A percentile compares a stretch with the other conserved stretches of the same genome.
Evolutionary conservation across 768 basidiomycete species (phyloP).

Genomic region (Collybia mongolica): DNA sequence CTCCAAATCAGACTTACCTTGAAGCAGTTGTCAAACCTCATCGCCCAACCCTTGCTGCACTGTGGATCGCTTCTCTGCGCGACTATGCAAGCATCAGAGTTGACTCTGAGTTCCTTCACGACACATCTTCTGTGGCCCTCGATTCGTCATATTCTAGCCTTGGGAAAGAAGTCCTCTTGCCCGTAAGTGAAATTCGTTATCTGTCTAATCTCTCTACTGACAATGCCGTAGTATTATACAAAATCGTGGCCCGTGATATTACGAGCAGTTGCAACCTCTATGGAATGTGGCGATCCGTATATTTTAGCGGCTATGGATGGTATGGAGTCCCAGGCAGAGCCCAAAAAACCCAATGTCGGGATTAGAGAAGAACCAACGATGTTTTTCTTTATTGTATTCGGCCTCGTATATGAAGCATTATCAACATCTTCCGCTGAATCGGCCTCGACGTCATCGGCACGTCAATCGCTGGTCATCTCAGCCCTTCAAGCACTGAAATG

Average conservation of each 20-base stretch:
- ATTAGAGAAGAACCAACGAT: constrained; percentile 63
- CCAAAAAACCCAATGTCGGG: constrained; percentile 19
- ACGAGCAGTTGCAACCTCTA: constrained; percentile 79
- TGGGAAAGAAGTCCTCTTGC: constrained; percentile 87
- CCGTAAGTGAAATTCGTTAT: constrained; percentile 54
- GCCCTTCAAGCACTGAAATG: constrained; percentile 75
- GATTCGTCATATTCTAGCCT: constrained; percentile 86
- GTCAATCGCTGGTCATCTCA: constrained; percentile 51
- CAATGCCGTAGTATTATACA: constrained; percentile 71
- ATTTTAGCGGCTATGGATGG: constrained; percentile 85
- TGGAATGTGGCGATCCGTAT: constrained; percentile 66
- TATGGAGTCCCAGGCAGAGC: constrained; percentile 37
- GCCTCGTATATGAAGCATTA: constrained; percentile 90
- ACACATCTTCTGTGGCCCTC: constrained; percentile 68
- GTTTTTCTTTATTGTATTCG: constrained; percentile 89
- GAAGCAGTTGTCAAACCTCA: constrained; percentile 82
- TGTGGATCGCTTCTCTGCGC: constrained; percentile 87
- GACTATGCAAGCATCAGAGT: constrained; percentile 92
- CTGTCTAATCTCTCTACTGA: neutral
- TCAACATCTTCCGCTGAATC: constrained; percentile 64
- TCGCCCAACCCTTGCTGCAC: constrained; percentile 63
- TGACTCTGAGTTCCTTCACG: constrained; percentile 84
- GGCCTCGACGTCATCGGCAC: constrained; percentile 36
- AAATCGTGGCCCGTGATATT: constrained; percentile 81
- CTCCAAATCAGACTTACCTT: constrained; percentile 71